phyloP scores from a whole-genome alignment of 176 grass and related monocot genomes.

The Lolium multiflorum region DNA sequence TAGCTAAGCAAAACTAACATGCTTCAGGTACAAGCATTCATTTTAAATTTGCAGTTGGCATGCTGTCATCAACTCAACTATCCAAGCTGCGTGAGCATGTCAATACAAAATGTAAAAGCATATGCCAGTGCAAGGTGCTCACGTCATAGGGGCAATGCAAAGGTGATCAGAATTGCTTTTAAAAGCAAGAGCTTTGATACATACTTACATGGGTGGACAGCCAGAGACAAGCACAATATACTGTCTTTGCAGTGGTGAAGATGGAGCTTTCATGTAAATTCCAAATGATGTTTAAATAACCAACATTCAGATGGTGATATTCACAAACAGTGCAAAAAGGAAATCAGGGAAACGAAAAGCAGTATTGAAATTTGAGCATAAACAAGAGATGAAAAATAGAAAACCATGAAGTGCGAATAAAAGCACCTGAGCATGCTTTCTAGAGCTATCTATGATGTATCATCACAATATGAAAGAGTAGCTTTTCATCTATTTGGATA shows the following conservation, averaged over 20 bases:
- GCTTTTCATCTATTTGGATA: conserved; percentile 1
- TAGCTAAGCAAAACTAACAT: background rate
- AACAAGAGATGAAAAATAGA: background rate
- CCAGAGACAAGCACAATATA: conserved; percentile 4
- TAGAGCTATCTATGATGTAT: conserved; percentile 17
- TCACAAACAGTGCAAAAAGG: background rate
- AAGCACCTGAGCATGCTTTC: conserved; percentile 23
- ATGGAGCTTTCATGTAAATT: conserved; percentile 38
- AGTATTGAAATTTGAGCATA: conserved; percentile 21
- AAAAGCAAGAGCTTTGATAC: conserved; percentile 41
- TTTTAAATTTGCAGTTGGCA: conserved; percentile 25
- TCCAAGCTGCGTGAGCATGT: conserved; percentile 41
- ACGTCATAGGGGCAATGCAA: conserved; percentile 39
- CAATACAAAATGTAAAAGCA: conserved; percentile 46
- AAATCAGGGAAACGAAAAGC: background rate
- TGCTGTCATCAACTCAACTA: conserved; percentile 41
- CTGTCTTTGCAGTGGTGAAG: conserved; percentile 23
- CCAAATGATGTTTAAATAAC: conserved; percentile 11
- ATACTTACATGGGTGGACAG: conserved; percentile 37
- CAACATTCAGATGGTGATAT: background rate
- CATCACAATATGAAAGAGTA: background rate
- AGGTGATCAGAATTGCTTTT: conserved; percentile 30
- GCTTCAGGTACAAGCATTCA: conserved; percentile 36
- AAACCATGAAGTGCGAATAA: conserved; percentile 27
- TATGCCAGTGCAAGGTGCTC: conserved; percentile 28